Evolutionary conservation across 176 grass and related monocot species (phyloP).

Genomic region (Lolium perenne): DNA sequence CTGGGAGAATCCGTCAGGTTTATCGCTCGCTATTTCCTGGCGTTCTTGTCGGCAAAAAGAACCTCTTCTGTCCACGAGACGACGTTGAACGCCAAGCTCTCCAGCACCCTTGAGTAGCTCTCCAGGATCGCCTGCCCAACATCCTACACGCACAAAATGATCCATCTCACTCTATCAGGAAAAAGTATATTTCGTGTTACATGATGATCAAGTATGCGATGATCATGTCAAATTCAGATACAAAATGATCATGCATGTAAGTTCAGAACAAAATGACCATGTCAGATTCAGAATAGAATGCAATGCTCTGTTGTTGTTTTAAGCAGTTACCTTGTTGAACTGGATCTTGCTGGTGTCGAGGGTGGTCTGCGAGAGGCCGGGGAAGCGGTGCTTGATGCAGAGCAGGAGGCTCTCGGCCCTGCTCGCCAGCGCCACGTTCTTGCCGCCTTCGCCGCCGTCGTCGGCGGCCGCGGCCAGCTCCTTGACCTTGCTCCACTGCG

Average conservation of each 20-base stretch:
- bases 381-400: slow-evolving; percentile 84
- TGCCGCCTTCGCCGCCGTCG: slow-evolving; percentile 60
- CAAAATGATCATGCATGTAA: background rate
- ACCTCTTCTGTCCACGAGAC: slow-evolving; percentile 95
- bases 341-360: slow-evolving; percentile 98
- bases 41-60: slow-evolving; percentile 74
- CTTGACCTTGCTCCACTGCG: slow-evolving; percentile 85
- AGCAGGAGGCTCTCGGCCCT: slow-evolving; percentile 83
- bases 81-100: slow-evolving; percentile 93
- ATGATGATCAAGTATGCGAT: no score
- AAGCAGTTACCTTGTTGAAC: slow-evolving; percentile 77
- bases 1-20: background rate
- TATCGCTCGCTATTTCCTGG: slow-evolving; percentile 45
- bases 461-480: slow-evolving; percentile 63
- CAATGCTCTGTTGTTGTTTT: background rate
- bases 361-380: slow-evolving; percentile 88
- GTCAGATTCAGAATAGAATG: background rate
- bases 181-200: background rate
- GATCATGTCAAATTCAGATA: background rate
- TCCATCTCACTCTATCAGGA: background rate
- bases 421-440: slow-evolving; percentile 78
- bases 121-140: slow-evolving; percentile 94
- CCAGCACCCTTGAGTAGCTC: slow-evolving; percentile 97
- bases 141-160: slow-evolving; percentile 49
- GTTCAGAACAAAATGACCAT: background rate